phyloP scores from a whole-genome alignment of 164 flowering plant species.

The Buxus sempervirens region DNA sequence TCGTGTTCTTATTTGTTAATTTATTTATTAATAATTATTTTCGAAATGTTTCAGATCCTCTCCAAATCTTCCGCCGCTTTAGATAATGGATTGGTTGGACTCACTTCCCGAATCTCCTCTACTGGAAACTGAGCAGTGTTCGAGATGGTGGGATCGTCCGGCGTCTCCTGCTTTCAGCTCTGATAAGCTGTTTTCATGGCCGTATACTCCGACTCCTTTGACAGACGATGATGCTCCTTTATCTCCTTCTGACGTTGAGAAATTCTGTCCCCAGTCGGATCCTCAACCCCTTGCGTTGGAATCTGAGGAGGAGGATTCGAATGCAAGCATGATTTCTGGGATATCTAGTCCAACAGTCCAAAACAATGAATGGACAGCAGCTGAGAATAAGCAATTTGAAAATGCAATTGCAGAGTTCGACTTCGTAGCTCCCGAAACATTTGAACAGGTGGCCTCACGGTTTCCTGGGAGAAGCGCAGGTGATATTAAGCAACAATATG shows the following conservation, averaged over 20 bases:
- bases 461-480: slow-evolving; percentile 30
- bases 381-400: slow-evolving; percentile 42
- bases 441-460: slow-evolving; percentile 22
- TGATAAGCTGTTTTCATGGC: too few species aligned
- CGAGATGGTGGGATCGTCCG: background rate
- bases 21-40: too few species aligned
- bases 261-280: too few species aligned
- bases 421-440: slow-evolving; percentile 13
- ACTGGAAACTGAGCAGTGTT: background rate
- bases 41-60: too few species aligned
- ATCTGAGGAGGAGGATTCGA: too few species aligned
- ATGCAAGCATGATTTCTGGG: background rate
- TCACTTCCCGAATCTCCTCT: background rate
- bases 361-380: slow-evolving; percentile 22
- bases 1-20: too few species aligned
- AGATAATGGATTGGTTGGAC: background rate
- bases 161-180: background rate
- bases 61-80: too few species aligned
- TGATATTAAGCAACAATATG: slow-evolving; percentile 29
- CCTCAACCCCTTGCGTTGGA: too few species aligned
- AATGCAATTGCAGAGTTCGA: slow-evolving; percentile 21
- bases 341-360: background rate
- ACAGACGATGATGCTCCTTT: too few species aligned
- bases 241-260: too few species aligned
- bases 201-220: too few species aligned